phyloP scores from a whole-genome alignment of 2,329 filamentous ascomycete species.

The Purpureocillium takamizusanense region DNA sequence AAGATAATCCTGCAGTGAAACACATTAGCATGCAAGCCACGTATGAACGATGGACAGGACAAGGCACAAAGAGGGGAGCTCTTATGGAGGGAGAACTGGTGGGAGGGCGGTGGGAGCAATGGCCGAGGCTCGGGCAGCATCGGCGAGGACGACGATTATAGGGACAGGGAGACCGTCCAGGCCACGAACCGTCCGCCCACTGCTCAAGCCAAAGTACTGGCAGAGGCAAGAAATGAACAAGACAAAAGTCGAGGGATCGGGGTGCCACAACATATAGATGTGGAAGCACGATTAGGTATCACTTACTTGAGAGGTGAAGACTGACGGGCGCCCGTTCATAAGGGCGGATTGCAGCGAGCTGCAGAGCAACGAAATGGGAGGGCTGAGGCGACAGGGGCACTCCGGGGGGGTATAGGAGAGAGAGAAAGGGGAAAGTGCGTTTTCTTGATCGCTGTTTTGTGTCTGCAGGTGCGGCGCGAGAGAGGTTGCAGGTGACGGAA shows the following conservation, averaged over 20 bases:
- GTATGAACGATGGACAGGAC: conserved; percentile 4
- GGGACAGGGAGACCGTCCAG: too few relatives aligned
- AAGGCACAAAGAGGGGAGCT: too few relatives aligned
- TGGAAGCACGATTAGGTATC: conserved; percentile 12
- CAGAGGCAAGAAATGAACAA: neutral
- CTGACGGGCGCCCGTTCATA: conserved; percentile 79
- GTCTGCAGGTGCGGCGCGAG: conserved; percentile 1
- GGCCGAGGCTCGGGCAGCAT: too few relatives aligned
- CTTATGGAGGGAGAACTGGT: too few relatives aligned
- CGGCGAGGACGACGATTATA: too few relatives aligned
- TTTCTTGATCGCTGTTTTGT: neutral
- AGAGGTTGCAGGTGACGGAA: conserved; percentile 4
- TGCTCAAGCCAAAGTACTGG: too few relatives aligned
- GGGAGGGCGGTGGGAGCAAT: too few relatives aligned
- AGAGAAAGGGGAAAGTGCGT: neutral
- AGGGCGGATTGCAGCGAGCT: conserved; percentile 46
- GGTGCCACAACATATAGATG: neutral
- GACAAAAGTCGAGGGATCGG: too few relatives aligned
- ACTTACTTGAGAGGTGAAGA: conserved; percentile 77
- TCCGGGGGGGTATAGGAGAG: conserved; percentile 1
- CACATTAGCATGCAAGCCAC: conserved; percentile 30
- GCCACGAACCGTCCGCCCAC: neutral
- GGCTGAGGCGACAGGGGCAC: conserved; percentile 9
- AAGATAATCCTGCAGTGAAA: conserved; percentile 56
- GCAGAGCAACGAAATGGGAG: conserved; percentile 17